Evolutionary conservation across 1,284 basidiomycete genomes (phyloP).

Genomic region (Thelephora terrestris): DNA sequence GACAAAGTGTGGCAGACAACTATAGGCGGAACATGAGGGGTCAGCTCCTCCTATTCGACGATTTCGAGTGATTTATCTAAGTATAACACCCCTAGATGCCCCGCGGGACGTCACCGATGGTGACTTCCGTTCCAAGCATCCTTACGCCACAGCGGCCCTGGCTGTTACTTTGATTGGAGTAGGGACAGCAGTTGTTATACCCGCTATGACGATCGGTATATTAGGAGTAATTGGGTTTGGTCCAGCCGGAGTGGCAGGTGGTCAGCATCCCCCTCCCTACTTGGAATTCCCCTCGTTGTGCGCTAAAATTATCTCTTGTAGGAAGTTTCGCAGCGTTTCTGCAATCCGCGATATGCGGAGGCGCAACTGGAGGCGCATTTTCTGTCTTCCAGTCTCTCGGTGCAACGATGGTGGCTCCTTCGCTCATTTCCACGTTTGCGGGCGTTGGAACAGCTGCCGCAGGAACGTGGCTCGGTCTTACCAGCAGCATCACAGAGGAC

Average conservation of each 20-base stretch:
- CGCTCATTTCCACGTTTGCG: not conserved
- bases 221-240: not conserved
- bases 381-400: conserved; percentile 5
- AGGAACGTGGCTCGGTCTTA: no score
- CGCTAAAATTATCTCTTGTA: not conserved
- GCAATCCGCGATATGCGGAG: conserved; percentile 7
- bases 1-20: no score
- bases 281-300: not conserved
- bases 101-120: no score
- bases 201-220: not conserved
- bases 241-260: not conserved
- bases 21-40: no score
- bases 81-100: no score
- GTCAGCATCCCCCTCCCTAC: not conserved
- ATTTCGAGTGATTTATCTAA: no score
- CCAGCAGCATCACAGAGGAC: no score
- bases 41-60: no score
- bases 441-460: not conserved
- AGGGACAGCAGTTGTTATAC: not conserved
- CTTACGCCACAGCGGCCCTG: no score
- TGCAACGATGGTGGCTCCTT: conserved; percentile 5
- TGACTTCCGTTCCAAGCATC: no score
- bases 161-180: no score
- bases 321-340: conserved; percentile 4
- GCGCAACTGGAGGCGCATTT: conserved; percentile 3